phyloP scores from a whole-genome alignment of 139 green algal species.

The Volvox africanus region DNA sequence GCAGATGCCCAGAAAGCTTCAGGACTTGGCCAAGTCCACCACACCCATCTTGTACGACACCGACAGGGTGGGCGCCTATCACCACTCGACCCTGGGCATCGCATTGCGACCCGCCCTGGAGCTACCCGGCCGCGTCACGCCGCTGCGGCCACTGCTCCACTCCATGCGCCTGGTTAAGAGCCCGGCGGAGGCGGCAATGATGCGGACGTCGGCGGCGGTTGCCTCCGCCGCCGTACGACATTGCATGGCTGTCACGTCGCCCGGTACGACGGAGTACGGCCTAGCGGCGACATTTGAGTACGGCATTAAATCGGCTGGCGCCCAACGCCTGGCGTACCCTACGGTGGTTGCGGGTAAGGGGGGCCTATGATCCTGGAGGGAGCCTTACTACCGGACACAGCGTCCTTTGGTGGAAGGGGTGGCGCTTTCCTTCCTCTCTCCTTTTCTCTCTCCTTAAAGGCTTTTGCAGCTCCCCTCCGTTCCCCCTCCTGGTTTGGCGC shows the following conservation, averaged over 20 bases:
- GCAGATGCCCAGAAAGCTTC: constrained; percentile 30
- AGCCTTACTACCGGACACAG: no score
- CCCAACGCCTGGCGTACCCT: constrained; percentile 82
- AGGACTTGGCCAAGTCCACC: neutral
- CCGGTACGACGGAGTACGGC: constrained; percentile 68
- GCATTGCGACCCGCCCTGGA: constrained; percentile 32
- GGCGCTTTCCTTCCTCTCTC: no score
- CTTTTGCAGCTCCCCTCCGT: no score
- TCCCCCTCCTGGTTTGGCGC: no score
- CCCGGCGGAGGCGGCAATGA: constrained; percentile 71
- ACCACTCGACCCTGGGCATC: constrained; percentile 34
- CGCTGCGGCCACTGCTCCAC: constrained; percentile 69
- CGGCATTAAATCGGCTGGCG: constrained; percentile 69
- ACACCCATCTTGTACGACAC: constrained; percentile 20
- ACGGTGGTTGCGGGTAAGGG: constrained; percentile 72
- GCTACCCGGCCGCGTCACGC: constrained; percentile 37
- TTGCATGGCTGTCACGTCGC: constrained; percentile 69
- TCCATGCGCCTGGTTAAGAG: constrained; percentile 81
- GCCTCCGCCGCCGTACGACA: constrained; percentile 64
- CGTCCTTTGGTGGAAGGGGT: no score
- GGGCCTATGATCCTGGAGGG: no score
- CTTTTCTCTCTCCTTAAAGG: no score
- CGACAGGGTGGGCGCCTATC: constrained; percentile 21
- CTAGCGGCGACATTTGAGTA: constrained; percentile 83
- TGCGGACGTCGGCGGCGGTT: constrained; percentile 69